These are phyloP conservation scores for Colletotrichum falcatum DNA, from an alignment of 2,329 filamentous ascomycete genomes.

Conservation along the genomic window DNA sequence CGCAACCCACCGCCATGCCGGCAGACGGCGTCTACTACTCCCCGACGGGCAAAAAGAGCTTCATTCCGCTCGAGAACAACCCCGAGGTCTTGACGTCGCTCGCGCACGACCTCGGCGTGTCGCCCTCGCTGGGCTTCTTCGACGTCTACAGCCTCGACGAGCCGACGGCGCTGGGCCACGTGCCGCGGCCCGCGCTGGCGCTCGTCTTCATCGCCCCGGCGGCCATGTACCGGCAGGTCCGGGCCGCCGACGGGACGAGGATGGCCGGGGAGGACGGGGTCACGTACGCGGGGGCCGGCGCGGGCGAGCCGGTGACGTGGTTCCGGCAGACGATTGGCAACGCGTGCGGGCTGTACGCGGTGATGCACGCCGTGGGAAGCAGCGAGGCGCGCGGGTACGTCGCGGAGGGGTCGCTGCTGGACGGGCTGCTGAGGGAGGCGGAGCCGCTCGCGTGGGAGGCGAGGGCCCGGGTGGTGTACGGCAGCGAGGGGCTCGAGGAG, in stretches of 20 bases:
- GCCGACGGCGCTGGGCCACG: constrained; percentile 77
- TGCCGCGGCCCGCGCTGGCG: constrained; percentile 81
- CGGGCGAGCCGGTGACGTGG: constrained; percentile 78
- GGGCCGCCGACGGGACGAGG: constrained; percentile 42
- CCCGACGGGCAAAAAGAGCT: constrained; percentile 49
- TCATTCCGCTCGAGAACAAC: constrained; percentile 68
- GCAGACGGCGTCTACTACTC: constrained; percentile 45
- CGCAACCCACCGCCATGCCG: constrained; percentile 44
- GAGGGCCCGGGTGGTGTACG: constrained; percentile 78
- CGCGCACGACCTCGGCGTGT: constrained; percentile 78
- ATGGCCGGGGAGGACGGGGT: constrained; percentile 43
- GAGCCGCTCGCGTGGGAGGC: constrained; percentile 69
- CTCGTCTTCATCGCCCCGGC: constrained; percentile 84
- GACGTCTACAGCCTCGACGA: constrained; percentile 88
- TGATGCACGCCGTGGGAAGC: constrained; percentile 80
- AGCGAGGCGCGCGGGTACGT: constrained; percentile 70
- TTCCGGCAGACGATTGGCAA: constrained; percentile 88
- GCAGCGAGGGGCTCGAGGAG: constrained; percentile 75
- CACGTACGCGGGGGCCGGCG: constrained; percentile 49
- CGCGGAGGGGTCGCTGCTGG: constrained; percentile 64
- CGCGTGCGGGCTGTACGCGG: constrained; percentile 83
- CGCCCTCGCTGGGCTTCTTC: constrained; percentile 76
- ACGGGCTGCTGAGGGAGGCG: constrained; percentile 70
- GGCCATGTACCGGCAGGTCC: constrained; percentile 59
- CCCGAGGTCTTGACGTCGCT: constrained; percentile 83